phyloP scores from a whole-genome alignment of 2,329 filamentous ascomycete species.

The Arthroderma sp. region DNA sequence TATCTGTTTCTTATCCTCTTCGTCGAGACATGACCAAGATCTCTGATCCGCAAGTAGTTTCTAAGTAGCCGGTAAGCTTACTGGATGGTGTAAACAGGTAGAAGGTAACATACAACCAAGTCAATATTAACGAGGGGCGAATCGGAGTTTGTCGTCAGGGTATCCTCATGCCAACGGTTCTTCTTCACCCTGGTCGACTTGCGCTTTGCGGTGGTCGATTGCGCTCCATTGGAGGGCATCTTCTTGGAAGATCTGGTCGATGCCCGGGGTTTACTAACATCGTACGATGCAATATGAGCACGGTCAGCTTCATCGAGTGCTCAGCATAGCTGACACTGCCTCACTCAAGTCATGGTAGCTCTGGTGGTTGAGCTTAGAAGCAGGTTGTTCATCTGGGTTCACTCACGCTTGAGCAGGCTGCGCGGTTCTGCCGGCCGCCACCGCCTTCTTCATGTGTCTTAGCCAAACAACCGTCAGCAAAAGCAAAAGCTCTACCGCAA shows the following conservation, averaged over 20 bases:
- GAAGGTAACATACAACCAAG: constrained; percentile 22
- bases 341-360: too few species aligned
- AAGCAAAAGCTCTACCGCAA: neutral
- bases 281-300: constrained; percentile 12
- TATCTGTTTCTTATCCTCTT: constrained; percentile 29
- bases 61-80: constrained; percentile 13
- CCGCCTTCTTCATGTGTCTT: constrained; percentile 21
- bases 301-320: constrained; percentile 9
- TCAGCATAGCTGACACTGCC: constrained; percentile 2
- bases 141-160: constrained; percentile 25
- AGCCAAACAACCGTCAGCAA: neutral
- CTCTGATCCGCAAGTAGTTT: constrained; percentile 27
- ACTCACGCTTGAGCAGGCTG: too few species aligned
- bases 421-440: constrained; percentile 18
- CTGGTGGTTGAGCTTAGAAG: too few species aligned
- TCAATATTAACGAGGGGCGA: constrained; percentile 25
- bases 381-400: neutral
- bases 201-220: constrained; percentile 18
- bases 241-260: constrained; percentile 4
- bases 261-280: constrained; percentile 13
- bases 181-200: constrained; percentile 22
- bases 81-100: neutral
- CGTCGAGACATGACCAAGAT: constrained; percentile 30
- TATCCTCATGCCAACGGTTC: constrained; percentile 26
- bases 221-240: constrained; percentile 9